phyloP scores from a whole-genome alignment of 164 flowering plant genomes.

The Vitis riparia region DNA sequence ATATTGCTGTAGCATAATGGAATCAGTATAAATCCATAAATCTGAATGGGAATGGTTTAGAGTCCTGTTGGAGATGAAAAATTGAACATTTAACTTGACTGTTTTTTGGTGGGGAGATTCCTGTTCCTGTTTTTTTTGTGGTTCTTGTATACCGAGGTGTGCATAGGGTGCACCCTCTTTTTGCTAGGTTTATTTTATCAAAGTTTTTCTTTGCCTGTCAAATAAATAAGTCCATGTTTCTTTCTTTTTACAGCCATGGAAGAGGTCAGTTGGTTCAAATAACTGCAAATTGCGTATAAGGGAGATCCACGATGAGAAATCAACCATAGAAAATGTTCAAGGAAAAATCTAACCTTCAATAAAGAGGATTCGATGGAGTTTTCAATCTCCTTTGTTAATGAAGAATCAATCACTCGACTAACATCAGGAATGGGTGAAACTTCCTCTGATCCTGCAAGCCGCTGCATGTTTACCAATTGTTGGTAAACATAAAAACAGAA shows the following conservation, averaged over 20 bases:
- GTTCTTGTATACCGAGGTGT: no score
- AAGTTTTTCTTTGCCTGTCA: no score
- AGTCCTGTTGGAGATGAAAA: no score
- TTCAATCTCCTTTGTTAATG: slow-evolving; percentile 46
- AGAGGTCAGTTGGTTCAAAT: not conserved
- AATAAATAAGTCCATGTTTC: not conserved
- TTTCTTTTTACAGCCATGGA: not conserved
- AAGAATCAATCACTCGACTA: slow-evolving; percentile 25
- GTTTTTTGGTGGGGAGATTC: no score
- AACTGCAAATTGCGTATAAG: not conserved
- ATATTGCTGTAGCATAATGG: not conserved
- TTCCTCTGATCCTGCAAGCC: slow-evolving; percentile 83
- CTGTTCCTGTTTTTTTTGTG: no score
- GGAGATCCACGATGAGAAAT: not conserved
- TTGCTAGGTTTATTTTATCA: no score
- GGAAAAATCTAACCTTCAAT: slow-evolving; percentile 36
- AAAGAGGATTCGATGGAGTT: slow-evolving; percentile 47
- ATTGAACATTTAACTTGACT: no score
- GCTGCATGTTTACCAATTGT: slow-evolving; percentile 42
- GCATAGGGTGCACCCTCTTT: no score
- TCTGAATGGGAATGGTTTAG: no score
- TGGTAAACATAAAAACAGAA: not conserved
- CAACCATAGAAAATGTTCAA: not conserved
- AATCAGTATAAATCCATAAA: not conserved
- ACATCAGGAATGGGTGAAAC: slow-evolving; percentile 52